phyloP scores from a whole-genome alignment of 2,329 filamentous ascomycete species.

The Penicillium palitans region DNA sequence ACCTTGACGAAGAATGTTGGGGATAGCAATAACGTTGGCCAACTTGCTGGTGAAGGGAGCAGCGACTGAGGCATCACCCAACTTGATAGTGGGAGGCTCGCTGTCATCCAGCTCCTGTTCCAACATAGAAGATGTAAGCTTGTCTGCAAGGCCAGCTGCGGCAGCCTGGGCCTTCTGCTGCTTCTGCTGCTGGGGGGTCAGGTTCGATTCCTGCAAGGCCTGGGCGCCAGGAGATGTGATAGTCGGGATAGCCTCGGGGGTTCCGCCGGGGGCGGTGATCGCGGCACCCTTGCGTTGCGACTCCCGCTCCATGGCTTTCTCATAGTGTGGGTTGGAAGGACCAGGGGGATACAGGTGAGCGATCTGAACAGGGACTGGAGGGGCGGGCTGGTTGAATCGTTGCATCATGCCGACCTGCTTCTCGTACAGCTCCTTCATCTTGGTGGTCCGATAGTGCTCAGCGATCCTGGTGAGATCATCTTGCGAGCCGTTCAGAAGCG shows the following conservation, averaged over 20 bases:
- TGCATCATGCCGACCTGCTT: constrained; percentile 92
- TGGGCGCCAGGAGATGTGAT: constrained; percentile 67
- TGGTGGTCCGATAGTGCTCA: constrained; percentile 89
- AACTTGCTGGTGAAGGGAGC: constrained; percentile 98
- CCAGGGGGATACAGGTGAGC: constrained; percentile 93
- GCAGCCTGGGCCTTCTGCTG: constrained; percentile 64
- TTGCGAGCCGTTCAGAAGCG: constrained; percentile 88
- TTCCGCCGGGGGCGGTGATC: constrained; percentile 45
- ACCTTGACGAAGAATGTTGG: constrained; percentile 97
- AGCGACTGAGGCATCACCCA: constrained; percentile 94
- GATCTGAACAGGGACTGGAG: constrained; percentile 89
- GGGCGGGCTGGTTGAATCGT: constrained; percentile 88
- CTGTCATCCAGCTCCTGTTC: constrained; percentile 82
- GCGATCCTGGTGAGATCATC: constrained; percentile 89
- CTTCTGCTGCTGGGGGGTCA: constrained; percentile 53
- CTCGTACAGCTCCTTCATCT: constrained; percentile 98
- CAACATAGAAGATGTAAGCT: constrained; percentile 83
- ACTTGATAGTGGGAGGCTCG: constrained; percentile 92
- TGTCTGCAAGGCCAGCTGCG: constrained; percentile 78
- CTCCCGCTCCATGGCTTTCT: constrained; percentile 87
- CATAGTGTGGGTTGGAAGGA: constrained; percentile 86
- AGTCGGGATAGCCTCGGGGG: constrained; percentile 58
- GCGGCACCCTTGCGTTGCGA: constrained; percentile 73
- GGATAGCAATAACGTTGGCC: constrained; percentile 92
- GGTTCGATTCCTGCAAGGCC: constrained; percentile 56